Evolutionary conservation across 2,329 filamentous ascomycete species (phyloP).

Genomic region (Hypoxylon rubiginosum): DNA sequence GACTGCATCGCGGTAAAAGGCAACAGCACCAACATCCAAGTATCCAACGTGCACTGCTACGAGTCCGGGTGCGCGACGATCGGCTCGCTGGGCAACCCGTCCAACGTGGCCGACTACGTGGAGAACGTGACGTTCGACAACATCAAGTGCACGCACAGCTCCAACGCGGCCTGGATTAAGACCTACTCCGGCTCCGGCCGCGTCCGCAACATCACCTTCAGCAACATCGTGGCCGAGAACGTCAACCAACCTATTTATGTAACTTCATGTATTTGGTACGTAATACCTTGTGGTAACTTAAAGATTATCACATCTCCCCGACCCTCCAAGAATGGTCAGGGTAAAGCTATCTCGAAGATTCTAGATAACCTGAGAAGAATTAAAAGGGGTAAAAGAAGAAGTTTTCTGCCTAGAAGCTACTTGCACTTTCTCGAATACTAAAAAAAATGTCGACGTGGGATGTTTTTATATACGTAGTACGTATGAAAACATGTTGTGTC

Average conservation of each 20-base stretch:
- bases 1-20: slow-evolving; percentile 59
- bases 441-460: too few relatives aligned
- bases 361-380: too few relatives aligned
- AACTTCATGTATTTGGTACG: slow-evolving; percentile 62
- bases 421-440: too few relatives aligned
- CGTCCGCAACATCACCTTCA: slow-evolving; percentile 60
- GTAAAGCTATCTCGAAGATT: too few relatives aligned
- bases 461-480: too few relatives aligned
- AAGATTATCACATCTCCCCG: too few relatives aligned
- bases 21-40: slow-evolving; percentile 56
- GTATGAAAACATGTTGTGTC: too few relatives aligned
- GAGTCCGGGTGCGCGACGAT: slow-evolving; percentile 56
- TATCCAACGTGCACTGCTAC: slow-evolving; percentile 56
- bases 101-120: slow-evolving; percentile 53
- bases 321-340: too few relatives aligned
- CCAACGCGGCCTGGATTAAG: slow-evolving; percentile 60
- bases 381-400: too few relatives aligned
- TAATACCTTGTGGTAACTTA: too few relatives aligned
- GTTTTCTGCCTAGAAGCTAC: too few relatives aligned
- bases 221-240: slow-evolving; percentile 56
- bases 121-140: slow-evolving; percentile 56
- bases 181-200: slow-evolving; percentile 57
- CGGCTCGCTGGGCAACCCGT: slow-evolving; percentile 56
- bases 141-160: slow-evolving; percentile 55
- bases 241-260: slow-evolving; percentile 65